phyloP scores from a whole-genome alignment of 2,329 filamentous ascomycete genomes.

The Cladophialophora chaetospira region DNA sequence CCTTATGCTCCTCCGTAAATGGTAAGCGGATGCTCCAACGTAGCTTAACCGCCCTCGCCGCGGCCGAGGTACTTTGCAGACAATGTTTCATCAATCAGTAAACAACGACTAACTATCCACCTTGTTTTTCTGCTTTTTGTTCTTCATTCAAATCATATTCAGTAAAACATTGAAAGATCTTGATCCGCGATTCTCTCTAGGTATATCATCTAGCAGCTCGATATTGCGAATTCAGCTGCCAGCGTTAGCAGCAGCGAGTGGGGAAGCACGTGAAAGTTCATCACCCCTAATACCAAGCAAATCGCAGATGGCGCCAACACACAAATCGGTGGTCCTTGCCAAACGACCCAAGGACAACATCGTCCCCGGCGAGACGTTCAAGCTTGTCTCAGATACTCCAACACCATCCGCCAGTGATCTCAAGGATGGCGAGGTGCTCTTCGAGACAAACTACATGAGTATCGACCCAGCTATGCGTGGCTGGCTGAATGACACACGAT shows the following conservation, averaged over 20 bases:
- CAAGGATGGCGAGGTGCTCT: slow-evolving; percentile 63
- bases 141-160: no score
- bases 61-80: neutral
- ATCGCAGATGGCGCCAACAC: slow-evolving; percentile 34
- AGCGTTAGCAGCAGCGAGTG: no score
- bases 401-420: slow-evolving; percentile 52
- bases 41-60: neutral
- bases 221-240: no score
- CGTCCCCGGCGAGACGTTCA: slow-evolving; percentile 67
- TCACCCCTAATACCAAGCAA: neutral
- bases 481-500: slow-evolving; percentile 62
- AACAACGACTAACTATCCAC: neutral
- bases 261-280: no score
- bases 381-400: slow-evolving; percentile 50
- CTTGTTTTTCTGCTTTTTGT: no score
- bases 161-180: no score
- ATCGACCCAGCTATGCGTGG: slow-evolving; percentile 76
- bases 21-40: neutral
- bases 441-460: slow-evolving; percentile 63
- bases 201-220: no score
- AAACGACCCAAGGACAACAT: slow-evolving; percentile 64
- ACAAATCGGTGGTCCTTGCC: slow-evolving; percentile 59
- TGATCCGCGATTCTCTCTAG: neutral
- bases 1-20: neutral
- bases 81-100: neutral